Evolutionary conservation across 345 rosid genomes (phyloP).

Genomic region (Salix viminalis): DNA sequence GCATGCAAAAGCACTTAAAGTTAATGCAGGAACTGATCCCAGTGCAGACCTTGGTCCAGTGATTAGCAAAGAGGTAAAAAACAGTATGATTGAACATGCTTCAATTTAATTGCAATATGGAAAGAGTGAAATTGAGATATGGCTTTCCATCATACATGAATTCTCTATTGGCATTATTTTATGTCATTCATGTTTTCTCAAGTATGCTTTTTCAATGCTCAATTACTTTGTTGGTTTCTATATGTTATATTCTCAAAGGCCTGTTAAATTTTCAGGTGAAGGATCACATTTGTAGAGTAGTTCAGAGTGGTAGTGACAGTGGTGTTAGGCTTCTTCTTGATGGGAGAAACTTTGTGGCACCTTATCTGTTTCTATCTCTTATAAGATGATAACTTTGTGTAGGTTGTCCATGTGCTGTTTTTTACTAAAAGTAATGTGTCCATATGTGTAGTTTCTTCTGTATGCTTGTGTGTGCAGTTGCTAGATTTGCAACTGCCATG

Average conservation of each 20-base stretch:
- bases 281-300: conserved; percentile 66
- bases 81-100: not conserved
- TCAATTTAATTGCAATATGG: conserved; percentile 1
- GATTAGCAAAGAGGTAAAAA: conserved; percentile 75
- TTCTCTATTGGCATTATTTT: conserved; percentile 3
- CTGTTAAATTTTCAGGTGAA: conserved; percentile 58
- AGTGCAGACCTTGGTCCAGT: conserved; percentile 95
- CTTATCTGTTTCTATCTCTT: not conserved
- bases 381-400: not conserved
- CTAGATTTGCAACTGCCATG: not conserved
- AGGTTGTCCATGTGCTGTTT: not conserved
- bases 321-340: conserved; percentile 88
- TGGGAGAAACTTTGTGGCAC: conserved; percentile 80
- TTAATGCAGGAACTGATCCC: conserved; percentile 74
- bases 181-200: not conserved
- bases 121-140: not conserved
- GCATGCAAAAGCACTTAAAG: conserved; percentile 76
- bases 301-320: conserved; percentile 77
- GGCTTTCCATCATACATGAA: not conserved
- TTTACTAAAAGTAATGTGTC: not conserved
- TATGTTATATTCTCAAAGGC: not conserved
- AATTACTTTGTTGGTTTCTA: not conserved
- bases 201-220: not conserved
- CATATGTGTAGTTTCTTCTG: not conserved
- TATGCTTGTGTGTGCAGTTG: not conserved